Evolutionary conservation across 1,139 yeast genomes (phyloP).

Genomic region (Taphrina pruni): DNA sequence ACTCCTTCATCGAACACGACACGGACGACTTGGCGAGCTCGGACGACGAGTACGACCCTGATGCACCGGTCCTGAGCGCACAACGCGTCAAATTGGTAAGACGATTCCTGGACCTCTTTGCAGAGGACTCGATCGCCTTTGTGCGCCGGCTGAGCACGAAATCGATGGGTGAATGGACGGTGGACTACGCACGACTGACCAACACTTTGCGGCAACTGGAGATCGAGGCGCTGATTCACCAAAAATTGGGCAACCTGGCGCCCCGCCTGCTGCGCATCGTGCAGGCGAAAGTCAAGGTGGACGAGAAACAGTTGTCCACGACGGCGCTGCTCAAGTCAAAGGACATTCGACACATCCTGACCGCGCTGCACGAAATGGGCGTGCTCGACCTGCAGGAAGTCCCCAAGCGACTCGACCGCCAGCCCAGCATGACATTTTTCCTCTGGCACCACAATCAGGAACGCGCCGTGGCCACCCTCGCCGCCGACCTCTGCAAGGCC

Average conservation of each 20-base stretch:
- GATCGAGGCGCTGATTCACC: slow-evolving; percentile 65
- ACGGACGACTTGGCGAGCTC: slow-evolving; percentile 58
- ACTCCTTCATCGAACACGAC: slow-evolving; percentile 50
- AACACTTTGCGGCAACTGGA: slow-evolving; percentile 59
- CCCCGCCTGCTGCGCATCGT: slow-evolving; percentile 71
- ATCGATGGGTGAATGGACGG: slow-evolving; percentile 56
- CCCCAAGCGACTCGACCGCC: slow-evolving; percentile 88
- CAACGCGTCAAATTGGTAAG: slow-evolving; percentile 50
- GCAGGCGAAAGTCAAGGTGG: slow-evolving; percentile 69
- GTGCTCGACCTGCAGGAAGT: slow-evolving; percentile 74
- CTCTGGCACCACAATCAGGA: slow-evolving; percentile 74
- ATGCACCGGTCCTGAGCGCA: slow-evolving; percentile 48
- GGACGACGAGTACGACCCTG: slow-evolving; percentile 47
- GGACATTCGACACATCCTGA: slow-evolving; percentile 64
- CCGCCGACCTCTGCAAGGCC: slow-evolving; percentile 54
- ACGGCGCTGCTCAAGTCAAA: slow-evolving; percentile 76
- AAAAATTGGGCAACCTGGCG: slow-evolving; percentile 58
- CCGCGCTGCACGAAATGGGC: slow-evolving; percentile 53
- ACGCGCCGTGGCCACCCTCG: slow-evolving; percentile 59
- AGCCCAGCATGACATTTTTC: slow-evolving; percentile 85
- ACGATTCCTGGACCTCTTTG: slow-evolving; percentile 56
- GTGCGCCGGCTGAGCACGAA: slow-evolving; percentile 51
- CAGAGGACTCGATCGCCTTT: slow-evolving; percentile 49
- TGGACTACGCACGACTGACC: slow-evolving; percentile 52
- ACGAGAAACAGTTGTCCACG: slow-evolving; percentile 66